Percentiles rank a stretch among this genome's conserved stretches.
Evolutionary conservation across 2,329 filamentous ascomycete species (phyloP).

Genomic region (Nannizzia gypsea): DNA sequence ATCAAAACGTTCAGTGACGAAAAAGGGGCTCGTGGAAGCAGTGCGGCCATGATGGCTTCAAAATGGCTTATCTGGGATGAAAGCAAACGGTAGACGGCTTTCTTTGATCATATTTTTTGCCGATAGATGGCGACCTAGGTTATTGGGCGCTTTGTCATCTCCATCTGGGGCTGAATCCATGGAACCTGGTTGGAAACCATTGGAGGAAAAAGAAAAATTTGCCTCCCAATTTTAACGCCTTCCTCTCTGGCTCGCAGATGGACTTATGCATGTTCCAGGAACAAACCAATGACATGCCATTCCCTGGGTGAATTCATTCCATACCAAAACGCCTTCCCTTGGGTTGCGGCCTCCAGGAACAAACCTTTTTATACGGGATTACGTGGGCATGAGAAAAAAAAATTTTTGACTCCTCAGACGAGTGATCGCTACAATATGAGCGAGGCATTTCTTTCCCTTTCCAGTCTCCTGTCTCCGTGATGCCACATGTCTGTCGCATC

Average conservation of each 20-base stretch:
- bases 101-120: neutral
- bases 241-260: neutral
- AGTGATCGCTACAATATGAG: neutral
- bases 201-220: slow-evolving; percentile 4
- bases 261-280: slow-evolving; percentile 3
- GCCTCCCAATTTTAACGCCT: neutral
- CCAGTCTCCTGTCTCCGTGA: neutral
- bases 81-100: neutral
- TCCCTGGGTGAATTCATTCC: neutral
- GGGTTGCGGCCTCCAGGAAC: neutral
- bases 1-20: neutral
- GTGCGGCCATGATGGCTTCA: neutral
- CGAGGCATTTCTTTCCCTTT: neutral
- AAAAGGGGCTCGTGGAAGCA: neutral
- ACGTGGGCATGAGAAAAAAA: neutral
- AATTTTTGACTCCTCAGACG: neutral
- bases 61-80: neutral
- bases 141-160: neutral
- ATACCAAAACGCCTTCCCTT: neutral
- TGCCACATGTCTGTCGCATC: slow-evolving; percentile 1
- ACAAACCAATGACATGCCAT: neutral
- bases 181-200: slow-evolving; percentile 1
- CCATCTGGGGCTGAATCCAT: neutral
- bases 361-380: neutral
- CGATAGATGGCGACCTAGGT: neutral